These are phyloP conservation scores for Coemansia sp. DNA, from an alignment of 192 early-diverging fungal genomes.

Conservation along the genomic window DNA sequence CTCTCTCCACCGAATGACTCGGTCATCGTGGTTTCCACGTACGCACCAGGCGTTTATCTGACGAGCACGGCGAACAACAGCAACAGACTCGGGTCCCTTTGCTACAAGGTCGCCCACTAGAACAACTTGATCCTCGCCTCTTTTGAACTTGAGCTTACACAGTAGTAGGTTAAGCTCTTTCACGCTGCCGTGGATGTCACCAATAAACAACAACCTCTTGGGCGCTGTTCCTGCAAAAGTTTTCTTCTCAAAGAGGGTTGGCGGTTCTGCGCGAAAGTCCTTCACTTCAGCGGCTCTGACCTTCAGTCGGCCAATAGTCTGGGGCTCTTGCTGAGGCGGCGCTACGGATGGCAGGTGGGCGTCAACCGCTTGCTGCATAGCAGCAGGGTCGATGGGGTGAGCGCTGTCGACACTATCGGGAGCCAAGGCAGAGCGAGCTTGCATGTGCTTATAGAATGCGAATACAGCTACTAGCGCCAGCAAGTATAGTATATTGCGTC, in stretches of 20 bases:
- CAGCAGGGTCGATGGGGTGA: neutral
- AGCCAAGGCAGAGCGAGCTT: neutral
- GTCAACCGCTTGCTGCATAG: neutral
- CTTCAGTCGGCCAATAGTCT: neutral
- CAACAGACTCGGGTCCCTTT: slow-evolving; percentile 62
- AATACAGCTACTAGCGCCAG: neutral
- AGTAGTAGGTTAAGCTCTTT: slow-evolving; percentile 59
- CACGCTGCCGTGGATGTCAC: slow-evolving; percentile 68
- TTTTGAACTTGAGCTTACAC: slow-evolving; percentile 34
- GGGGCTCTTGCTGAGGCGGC: neutral
- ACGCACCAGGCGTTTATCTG: slow-evolving; percentile 56
- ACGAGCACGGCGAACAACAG: slow-evolving; percentile 57
- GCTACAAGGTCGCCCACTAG: slow-evolving; percentile 67
- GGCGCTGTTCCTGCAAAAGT: slow-evolving; percentile 5
- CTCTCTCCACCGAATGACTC: slow-evolving; percentile 60
- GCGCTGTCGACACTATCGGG: neutral
- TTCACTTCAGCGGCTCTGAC: slow-evolving; percentile 6
- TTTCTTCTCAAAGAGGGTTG: slow-evolving; percentile 10
- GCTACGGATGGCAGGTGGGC: neutral
- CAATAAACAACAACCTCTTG: slow-evolving; percentile 62
- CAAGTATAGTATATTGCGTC: neutral
- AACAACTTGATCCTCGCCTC: slow-evolving; percentile 58
- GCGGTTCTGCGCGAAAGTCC: slow-evolving; percentile 22
- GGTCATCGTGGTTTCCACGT: slow-evolving; percentile 77
- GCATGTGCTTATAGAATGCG: neutral